phyloP scores from a whole-genome alignment of 768 basidiomycete species.

The Termitomyces sp. region DNA sequence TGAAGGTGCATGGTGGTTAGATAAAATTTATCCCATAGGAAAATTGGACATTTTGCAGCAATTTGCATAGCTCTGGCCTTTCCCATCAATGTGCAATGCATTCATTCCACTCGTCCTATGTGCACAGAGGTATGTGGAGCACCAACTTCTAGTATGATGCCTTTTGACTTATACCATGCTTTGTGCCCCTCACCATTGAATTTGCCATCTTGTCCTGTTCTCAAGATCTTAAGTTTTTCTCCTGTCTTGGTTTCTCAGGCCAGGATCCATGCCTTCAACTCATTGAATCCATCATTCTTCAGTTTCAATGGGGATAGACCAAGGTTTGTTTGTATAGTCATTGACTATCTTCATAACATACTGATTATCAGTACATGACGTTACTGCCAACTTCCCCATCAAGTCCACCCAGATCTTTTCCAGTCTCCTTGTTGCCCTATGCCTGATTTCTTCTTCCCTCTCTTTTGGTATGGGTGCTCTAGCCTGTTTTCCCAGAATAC shows the following conservation, averaged over 20 bases:
- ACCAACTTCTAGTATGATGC: conserved; percentile 14
- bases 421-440: background rate
- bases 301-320: background rate
- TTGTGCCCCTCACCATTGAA: conserved; percentile 9
- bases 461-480: background rate
- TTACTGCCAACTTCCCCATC: background rate
- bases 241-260: conserved; percentile 18
- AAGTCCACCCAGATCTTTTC: background rate
- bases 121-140: conserved; percentile 27
- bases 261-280: conserved; percentile 18
- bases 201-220: conserved; percentile 18
- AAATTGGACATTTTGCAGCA: conserved; percentile 15
- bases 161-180: conserved; percentile 10
- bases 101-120: conserved; percentile 26
- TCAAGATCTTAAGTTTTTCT: conserved; percentile 8
- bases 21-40: background rate
- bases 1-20: background rate
- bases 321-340: too few relatives aligned
- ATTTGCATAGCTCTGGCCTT: conserved; percentile 22
- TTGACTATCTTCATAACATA: background rate
- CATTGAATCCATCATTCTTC: background rate
- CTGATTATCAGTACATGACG: background rate
- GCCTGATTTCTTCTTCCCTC: background rate
- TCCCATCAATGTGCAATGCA: conserved; percentile 9
- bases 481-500: background rate